Base-by-base conservation (phyloP, 257 asterid species). In the Mentha longifolia region DNA sequence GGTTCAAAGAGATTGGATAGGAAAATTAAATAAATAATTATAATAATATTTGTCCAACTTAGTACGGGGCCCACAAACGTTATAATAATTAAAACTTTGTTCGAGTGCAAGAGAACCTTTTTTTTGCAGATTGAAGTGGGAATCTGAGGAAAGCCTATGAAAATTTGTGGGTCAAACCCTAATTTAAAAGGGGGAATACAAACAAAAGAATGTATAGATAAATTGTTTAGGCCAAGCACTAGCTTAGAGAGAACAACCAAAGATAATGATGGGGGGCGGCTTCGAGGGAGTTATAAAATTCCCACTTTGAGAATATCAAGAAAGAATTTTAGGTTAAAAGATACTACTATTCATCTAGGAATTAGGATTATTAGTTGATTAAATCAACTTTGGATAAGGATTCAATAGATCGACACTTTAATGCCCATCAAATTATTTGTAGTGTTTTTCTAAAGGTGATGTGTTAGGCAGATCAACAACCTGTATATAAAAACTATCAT, bases 1-100 rank as follows among this genome's bases (percentile, higher is more conserved):
- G 62, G 49, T 58, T 39, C 84, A 67, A 79, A 58, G 80, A 80
- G 78, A 54, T 78, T 68, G 74, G 51, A 45, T 51, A 64, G 71
- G 69, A 30, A 64, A 19, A 31, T 50, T 9, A 51, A 14, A 13
- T 13, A 39, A 39, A 41, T 45, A 22, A 46, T 4, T 35, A 39
- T 16, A 20, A 35, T 61, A 42, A 41, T 51, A n/a, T 22, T 16
- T 62, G 5, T 62, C 30, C 52, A 62, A 56, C 51, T 51, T 51
- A 15, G 75, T 28, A 16, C 56, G 33, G 69, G 68, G 31, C 67
- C 76, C 85, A 56, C 77, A 80, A 42, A 47, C n/a, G 15, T 35
- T 56, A 65, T 1, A 73, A 65, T 31, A 35, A 51, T 8, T 37
- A 62, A 61, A 33, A 54, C 74, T 68, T 59, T 77, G 65, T 33